Base-by-base conservation (phyloP, 2,329 filamentous ascomycete species). In the Berkeleyomyces basicola region DNA sequence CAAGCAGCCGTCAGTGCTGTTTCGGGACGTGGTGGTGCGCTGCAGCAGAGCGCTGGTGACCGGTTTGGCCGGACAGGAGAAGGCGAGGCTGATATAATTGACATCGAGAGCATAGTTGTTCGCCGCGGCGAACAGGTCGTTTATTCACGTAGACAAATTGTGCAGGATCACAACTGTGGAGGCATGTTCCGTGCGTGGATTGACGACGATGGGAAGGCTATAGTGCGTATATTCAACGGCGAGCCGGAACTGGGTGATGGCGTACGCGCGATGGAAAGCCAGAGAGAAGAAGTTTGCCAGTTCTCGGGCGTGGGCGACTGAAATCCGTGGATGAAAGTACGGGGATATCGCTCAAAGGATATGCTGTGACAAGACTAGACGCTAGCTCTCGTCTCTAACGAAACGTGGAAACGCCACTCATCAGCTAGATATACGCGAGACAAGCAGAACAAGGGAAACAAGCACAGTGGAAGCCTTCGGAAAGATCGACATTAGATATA, bases 161-260 rank as follows among this genome's bases (percentile, higher is more conserved):
- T 91, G 14, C 86, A 84, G 71, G 87, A 91, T 68, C 90, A 85
- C 71, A 95, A 96, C 70, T 93, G 87, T 68, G 87, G 85, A 3
- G 90, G 90, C 0, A 91, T 96, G 87, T 93, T 90, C 70, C 79
- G 90, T 23, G 89, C 88, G 0, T 92, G 86, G 80, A 75, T 87
- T 23, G 81, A 88, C 66, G 79, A 84, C 3, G 70, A 80, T 1
- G 86, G 84, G 0, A 74, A 75, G 64, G 75, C 78, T 16, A 75
- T 77, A 33, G 81, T 83, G 69, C 79, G 80, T 62, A 78, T 86
- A 53, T 67, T 67, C 42, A 63, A 64, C 37, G 67, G 66, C 14
- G 65, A 64, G 43, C 39, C 53, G 4, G 65, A 65, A 33, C 37
- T 61, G 1, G 58, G 62, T 10, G 46, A 60, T 37, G 39, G 39